Evolutionary conservation across 1,284 basidiomycete genomes (phyloP), one percentile per base, ranked within the genome.

Genomic region (Xerocomus nothofagi): DNA sequence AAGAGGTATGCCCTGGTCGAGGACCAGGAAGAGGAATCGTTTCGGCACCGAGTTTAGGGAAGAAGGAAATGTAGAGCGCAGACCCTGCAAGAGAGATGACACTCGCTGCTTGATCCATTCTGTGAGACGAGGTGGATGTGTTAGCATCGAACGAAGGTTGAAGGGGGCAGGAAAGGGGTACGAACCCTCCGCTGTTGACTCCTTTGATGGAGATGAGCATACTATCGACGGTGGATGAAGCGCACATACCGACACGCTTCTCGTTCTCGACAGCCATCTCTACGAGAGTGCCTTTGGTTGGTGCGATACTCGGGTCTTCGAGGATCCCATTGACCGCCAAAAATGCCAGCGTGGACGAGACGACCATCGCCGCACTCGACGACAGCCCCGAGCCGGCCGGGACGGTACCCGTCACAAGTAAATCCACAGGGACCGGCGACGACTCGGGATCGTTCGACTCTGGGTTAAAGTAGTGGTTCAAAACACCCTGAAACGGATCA

Each of bases 31-130:
- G 75, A 0, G 80, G 81, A 12, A 85, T 79, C 0, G 84, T 79
- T 27, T 80, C 76, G 0, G 85, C 86, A 31, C 73, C 65, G 12
- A 94, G 80, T n/a, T 72, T 71, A 6, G 91, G 92, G 66, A 83
- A 86, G 76, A 93, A 94, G 18, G 83, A 78, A 59, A 92, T 84
- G 63, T 90, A 91, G 24, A 93, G 76, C 0, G 88, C 85, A 4
- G 86, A 82, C 30, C 79, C 77, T 2, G 86, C 75, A 26, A 78
- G 75, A 18, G 81, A 85, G 50, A 93, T 84, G 18, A 90, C 85
- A 0, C 88, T 91, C 0, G 89, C 87, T 0, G 90, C 87, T 74
- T 93, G 91, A 67, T 93, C 88, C 81, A 90, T 86, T 31, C 87
- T 86, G 33, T 23, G 21, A 39, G 1, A n/a, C n/a, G n/a, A 11